These are phyloP conservation scores for Erodium trifolium DNA, from an alignment of 441 rosid genomes.

Conservation along the genomic window DNA sequence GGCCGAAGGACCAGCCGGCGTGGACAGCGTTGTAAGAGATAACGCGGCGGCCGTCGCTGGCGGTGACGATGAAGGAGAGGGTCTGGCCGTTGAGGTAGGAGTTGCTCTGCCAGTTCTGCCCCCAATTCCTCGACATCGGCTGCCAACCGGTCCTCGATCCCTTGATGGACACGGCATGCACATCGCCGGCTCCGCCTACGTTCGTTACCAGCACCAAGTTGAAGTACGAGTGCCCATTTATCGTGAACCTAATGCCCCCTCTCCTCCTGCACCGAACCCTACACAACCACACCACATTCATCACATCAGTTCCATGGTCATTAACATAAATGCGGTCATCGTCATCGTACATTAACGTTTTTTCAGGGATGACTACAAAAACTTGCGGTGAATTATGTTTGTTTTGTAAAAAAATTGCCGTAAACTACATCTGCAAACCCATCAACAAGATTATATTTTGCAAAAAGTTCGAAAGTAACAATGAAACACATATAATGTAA, in stretches of 20 bases:
- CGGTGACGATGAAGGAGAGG: conserved; percentile 58
- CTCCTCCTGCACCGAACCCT: conserved; percentile 33
- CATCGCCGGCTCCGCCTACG: conserved; percentile 71
- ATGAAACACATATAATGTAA: too few relatives aligned
- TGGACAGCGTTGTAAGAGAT: conserved; percentile 51
- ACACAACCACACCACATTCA: neutral
- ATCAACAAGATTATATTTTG: too few relatives aligned
- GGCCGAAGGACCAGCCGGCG: conserved; percentile 55
- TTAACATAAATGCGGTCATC: too few relatives aligned
- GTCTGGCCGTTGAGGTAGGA: conserved; percentile 57
- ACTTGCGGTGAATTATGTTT: too few relatives aligned
- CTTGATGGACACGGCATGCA: conserved; percentile 43
- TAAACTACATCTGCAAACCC: too few relatives aligned
- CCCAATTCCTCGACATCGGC: conserved; percentile 70
- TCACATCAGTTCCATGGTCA: too few relatives aligned
- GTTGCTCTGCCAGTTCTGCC: conserved; percentile 78
- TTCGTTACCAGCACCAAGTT: conserved; percentile 58
- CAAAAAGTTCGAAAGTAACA: too few relatives aligned
- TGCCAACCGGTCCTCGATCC: conserved; percentile 61
- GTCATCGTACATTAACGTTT: too few relatives aligned
- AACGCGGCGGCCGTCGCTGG: conserved; percentile 46
- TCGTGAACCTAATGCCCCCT: conserved; percentile 63
- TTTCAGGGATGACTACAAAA: too few relatives aligned
- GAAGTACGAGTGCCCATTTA: conserved; percentile 72
- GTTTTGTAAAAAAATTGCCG: too few relatives aligned